Base-by-base conservation (phyloP, 2,329 filamentous ascomycete species). In the Exophiala spinifera region DNA sequence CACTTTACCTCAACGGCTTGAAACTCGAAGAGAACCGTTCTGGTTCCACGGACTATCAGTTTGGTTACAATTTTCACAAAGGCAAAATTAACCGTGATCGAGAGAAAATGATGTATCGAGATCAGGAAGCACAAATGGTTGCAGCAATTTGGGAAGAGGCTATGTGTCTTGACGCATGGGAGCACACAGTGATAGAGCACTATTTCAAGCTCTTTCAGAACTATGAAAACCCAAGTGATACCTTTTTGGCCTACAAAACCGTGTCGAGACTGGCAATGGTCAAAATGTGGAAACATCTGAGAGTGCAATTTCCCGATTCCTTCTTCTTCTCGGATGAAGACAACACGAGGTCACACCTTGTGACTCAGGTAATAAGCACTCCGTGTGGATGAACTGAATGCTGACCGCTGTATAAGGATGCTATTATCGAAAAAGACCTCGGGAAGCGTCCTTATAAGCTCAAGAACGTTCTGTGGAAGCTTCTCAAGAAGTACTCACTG, bases 141-240 rank as follows among this genome's bases (percentile, higher is more conserved):
- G 36, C 48, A 19, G 42, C 14, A 6, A 58, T 62, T 33, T 62
- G 59, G 59, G 33, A 48, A n/a, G 19, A 44, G 19, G 49, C 56
- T 13, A 56, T 59, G 11, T 8, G 14, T 5, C 20, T 45, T 10
- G 20, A 19, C 25, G 36, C 3, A 4, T 11, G 11, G 7, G 37
- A 50, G 1, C 15, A 42, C 21, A 13, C 8, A 5, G 31, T 60
- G 4, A 28, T 61, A 11, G 47, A 51, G 14, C 42, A 46, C 14
- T 66, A 64, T 42, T 34, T 61, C n/a, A 34, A 51, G 8, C 59
- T 67, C 44, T 53, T 65, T 11, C 40, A 56, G n/a, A 57, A 64
- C 11, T 19, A 51, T 20, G 36, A 55, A 20, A 44, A 47, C 1
- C 63, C 55, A 46, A 42, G 31, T 3, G 65, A 66, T 49, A 51